Evolutionary conservation across 2,329 filamentous ascomycete species (phyloP), one percentile per base, ranked within the genome.

Genomic region (Colletotrichum acutatum): DNA sequence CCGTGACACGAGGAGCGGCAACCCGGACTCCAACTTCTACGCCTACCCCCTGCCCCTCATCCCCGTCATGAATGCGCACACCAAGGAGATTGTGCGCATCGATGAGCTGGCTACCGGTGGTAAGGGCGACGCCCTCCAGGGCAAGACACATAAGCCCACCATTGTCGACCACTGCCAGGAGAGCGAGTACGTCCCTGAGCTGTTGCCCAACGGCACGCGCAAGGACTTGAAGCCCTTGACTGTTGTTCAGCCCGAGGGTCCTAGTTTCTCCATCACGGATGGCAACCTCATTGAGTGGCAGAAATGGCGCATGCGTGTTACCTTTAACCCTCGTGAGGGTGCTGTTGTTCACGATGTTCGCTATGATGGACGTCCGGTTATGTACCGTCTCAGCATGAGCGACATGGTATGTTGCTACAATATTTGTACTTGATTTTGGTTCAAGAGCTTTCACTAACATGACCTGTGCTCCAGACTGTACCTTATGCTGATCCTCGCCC

Each of bases 171-270:
- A 83, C 66, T 82, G 80, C 63, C 52, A 64, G 8, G 28, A 79
- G 0, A 79, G 81, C 7, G 84, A 85, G 72, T 85, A 85, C 24
- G 78, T 84, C 3, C 84, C 84, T 0, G 84, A 85, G 77, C 87
- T 75, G 76, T 84, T 76, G 56, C 80, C 75, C 52, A 79, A 68
- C 66, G 84, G 86, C 1, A 82, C 82, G 3, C 79, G 88, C 19
- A 84, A 85, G 74, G 87, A 88, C 63, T 77, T 90, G 24, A 93
- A 92, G 82, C 90, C 90, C 0, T 83, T 92, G 76, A 89, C 90
- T 66, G 88, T 92, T 12, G 80, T 87, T 5, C 90, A 92, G 75
- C 90, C 90, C 0, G 89, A 91, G 26, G 90, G 90, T 0, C 86
- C 89, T 0, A 90, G 87, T 1, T 92, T 91, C 80, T 85, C 81